These are phyloP conservation scores for Jatropha multifida DNA, from an alignment of 441 rosid species.

Conservation along the genomic window DNA sequence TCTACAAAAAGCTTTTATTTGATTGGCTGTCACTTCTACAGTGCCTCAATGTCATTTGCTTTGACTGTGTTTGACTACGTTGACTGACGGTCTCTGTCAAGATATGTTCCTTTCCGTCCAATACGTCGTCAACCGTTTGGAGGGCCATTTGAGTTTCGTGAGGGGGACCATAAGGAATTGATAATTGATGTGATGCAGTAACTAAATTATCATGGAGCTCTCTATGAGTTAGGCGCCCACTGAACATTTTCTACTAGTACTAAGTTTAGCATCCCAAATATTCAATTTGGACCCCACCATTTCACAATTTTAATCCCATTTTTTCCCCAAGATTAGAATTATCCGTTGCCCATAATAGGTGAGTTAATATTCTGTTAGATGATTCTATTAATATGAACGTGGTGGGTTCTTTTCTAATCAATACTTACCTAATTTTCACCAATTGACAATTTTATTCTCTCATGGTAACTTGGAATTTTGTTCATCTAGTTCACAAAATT, in stretches of 20 bases:
- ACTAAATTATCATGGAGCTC: conserved; percentile 23
- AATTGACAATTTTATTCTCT: too few relatives aligned
- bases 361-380: conserved; percentile 5
- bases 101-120: conserved; percentile 28
- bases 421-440: neutral
- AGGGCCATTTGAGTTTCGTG: conserved; percentile 27
- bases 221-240: conserved; percentile 6
- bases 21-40: conserved; percentile 13
- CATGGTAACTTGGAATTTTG: too few relatives aligned
- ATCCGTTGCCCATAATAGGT: neutral
- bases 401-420: neutral
- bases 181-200: conserved; percentile 36
- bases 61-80: conserved; percentile 9
- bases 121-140: conserved; percentile 25
- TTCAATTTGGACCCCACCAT: conserved; percentile 12
- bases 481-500: too few relatives aligned
- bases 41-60: neutral
- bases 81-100: conserved; percentile 23
- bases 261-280: neutral
- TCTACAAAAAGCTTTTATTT: neutral
- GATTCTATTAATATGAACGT: conserved; percentile 11
- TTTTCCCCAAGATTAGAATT: neutral
- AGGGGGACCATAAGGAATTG: conserved; percentile 30
- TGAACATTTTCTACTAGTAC: conserved; percentile 9
- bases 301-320: neutral